Evolutionary conservation across 352 stramenopile species (phyloP), one percentile per base, ranked within the genome.

Genomic region (Phytophthora crassamura): DNA sequence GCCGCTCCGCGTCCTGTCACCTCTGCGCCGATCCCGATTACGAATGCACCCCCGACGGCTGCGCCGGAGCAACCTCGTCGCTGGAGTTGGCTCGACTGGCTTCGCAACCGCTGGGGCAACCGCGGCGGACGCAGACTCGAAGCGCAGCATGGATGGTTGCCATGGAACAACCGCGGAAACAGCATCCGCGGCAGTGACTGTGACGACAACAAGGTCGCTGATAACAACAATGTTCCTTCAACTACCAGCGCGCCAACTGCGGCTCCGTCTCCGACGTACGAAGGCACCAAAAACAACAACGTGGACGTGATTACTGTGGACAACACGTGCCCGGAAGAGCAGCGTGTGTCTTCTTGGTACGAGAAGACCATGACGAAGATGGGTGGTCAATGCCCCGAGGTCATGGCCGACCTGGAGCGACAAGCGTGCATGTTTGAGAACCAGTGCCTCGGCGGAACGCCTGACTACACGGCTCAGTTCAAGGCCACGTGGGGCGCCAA

Each of bases 371-470:
- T 67, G 47, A 15, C 64, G 41, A 47, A 52, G 2, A 72, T 83
- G 56, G 74, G 77, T 18, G 74, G 72, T 2, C 41, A 74, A 25
- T 66, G 62, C n/a, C 34, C 67, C 25, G 61, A 77, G 11, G 62
- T 59, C 34, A 78, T 74, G 34, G 75, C 64, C 5, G 77, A 89
- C 46, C 64, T 89, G 20, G 80, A 89, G 58, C 71, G 70, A 47
- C 83, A 87, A 66, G 30, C 69, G 46, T 84, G 79, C 34, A 72
- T 86, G 73, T 81, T 80, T 41, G 64, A 87, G 43, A 62, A 84
- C 25, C 64, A 84, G 33, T 89, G 80, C 49, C 64, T 87, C 2
- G 77, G 77, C 12, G 77, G 77, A 14, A 68, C 70, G 0, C 45
- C 54, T 1, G 75, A 86, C 35, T 89, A 86, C 58, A 59, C 65